phyloP scores from a whole-genome alignment of 768 basidiomycete species.

The Leccinellum luteum region DNA sequence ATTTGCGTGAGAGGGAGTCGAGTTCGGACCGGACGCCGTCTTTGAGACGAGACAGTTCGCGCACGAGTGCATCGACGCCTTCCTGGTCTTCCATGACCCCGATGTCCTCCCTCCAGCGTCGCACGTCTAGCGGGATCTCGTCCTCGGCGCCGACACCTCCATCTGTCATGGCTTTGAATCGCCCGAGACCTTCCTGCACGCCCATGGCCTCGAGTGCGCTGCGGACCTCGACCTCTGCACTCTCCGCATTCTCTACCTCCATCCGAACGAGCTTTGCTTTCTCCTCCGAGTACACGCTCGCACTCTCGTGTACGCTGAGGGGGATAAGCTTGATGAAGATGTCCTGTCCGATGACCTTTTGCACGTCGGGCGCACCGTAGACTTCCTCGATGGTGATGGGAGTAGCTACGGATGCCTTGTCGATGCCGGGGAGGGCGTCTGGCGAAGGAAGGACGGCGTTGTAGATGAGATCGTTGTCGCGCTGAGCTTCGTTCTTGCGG shows the following conservation, averaged over 20 bases:
- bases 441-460: slow-evolving; percentile 82
- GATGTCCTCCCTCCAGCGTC: slow-evolving; percentile 75
- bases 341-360: slow-evolving; percentile 91
- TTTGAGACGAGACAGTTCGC: slow-evolving; percentile 58
- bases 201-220: slow-evolving; percentile 81
- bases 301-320: slow-evolving; percentile 92
- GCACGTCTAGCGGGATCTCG: slow-evolving; percentile 68
- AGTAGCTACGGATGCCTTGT: slow-evolving; percentile 78
- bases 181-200: slow-evolving; percentile 64
- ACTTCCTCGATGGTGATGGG: slow-evolving; percentile 94
- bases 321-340: slow-evolving; percentile 87
- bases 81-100: slow-evolving; percentile 64
- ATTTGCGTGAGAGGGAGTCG: slow-evolving; percentile 55
- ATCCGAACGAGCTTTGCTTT: slow-evolving; percentile 91
- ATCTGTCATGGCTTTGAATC: slow-evolving; percentile 70
- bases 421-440: slow-evolving; percentile 76
- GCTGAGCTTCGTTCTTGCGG: slow-evolving; percentile 67
- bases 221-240: slow-evolving; percentile 74
- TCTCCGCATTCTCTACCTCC: slow-evolving; percentile 86
- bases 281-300: slow-evolving; percentile 96
- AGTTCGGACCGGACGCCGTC: slow-evolving; percentile 57
- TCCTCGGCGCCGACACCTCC: slow-evolving; percentile 60
- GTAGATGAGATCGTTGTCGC: slow-evolving; percentile 97
- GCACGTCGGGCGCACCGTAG: slow-evolving; percentile 86
- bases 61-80: slow-evolving; percentile 60